These are phyloP conservation scores for Pyricularia sp. DNA, from an alignment of 2,329 filamentous ascomycete species.

Conservation along the genomic window DNA sequence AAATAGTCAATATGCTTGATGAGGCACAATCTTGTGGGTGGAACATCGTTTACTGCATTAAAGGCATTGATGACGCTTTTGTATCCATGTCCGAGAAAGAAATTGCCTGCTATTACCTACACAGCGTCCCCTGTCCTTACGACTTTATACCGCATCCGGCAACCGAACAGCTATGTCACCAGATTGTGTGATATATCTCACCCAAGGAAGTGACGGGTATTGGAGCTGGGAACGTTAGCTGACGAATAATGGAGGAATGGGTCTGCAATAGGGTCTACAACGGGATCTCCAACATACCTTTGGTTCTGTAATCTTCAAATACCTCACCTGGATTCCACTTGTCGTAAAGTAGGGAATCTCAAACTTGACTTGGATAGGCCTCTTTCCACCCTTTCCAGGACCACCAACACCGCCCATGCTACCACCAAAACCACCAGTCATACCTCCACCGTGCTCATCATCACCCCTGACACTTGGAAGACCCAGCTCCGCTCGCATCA, in stretches of 20 bases:
- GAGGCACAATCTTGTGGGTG: neutral
- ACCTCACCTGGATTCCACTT: slow-evolving; percentile 94
- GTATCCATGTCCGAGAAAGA: neutral
- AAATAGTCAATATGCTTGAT: neutral
- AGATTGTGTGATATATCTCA: slow-evolving; percentile 96
- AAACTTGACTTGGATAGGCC: slow-evolving; percentile 98
- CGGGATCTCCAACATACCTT: slow-evolving; percentile 72
- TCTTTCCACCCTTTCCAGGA: slow-evolving; percentile 72
- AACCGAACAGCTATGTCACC: slow-evolving; percentile 92
- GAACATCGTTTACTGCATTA: neutral
- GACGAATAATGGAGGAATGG: slow-evolving; percentile 7
- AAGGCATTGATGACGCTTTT: neutral
- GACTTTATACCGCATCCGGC: slow-evolving; percentile 66
- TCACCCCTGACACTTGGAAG: slow-evolving; percentile 90
- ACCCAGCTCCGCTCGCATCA: slow-evolving; percentile 95
- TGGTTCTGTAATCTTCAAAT: slow-evolving; percentile 97
- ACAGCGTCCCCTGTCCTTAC: neutral
- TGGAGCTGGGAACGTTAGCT: slow-evolving; percentile 54
- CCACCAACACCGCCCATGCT: slow-evolving; percentile 89
- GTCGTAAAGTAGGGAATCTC: slow-evolving; percentile 99
- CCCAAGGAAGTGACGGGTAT: slow-evolving; percentile 97
- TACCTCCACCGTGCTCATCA: slow-evolving; percentile 89
- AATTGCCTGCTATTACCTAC: neutral
- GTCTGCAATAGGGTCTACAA: too few relatives aligned
- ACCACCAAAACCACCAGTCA: slow-evolving; percentile 95